Conservation (phyloP, 2,329 filamentous ascomycete species). For the Tolypocladium amazonense region DNA sequence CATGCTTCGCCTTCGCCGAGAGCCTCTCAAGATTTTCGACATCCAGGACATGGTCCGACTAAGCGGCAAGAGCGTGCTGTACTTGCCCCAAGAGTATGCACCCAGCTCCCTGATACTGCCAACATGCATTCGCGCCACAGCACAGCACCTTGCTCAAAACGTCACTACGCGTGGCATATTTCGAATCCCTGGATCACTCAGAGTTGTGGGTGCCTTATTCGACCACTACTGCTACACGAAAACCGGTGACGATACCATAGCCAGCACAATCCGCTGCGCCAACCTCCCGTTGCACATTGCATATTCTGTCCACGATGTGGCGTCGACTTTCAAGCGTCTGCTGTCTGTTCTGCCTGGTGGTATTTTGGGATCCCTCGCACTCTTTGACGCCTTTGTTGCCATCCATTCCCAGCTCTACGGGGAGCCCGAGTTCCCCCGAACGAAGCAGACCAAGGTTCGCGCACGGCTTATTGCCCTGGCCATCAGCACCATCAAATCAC, state of each 20-base stretch:
- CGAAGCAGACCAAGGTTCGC: conserved; percentile 45
- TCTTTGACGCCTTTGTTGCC: conserved; percentile 53
- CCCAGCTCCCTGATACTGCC: conserved; percentile 48
- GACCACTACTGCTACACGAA: conserved; percentile 49
- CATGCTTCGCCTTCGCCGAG: conserved; percentile 31
- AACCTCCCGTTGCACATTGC: conserved; percentile 51
- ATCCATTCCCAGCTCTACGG: conserved; percentile 46
- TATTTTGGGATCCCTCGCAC: conserved; percentile 48
- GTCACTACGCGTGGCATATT: conserved; percentile 48
- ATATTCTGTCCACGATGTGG: conserved; percentile 52
- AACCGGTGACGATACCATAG: conserved; percentile 36
- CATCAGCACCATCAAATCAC: conserved; percentile 47
- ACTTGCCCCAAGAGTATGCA: conserved; percentile 48
- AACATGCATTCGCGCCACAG: conserved; percentile 55
- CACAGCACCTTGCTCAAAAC: conserved; percentile 52
- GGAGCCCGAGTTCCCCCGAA: conserved; percentile 39
- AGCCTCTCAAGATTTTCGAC: conserved; percentile 36
- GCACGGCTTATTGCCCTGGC: conserved; percentile 56
- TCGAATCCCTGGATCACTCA: conserved; percentile 48
- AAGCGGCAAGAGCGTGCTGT: conserved; percentile 51
- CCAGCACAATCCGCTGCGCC: conserved; percentile 47
- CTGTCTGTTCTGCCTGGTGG: conserved; percentile 53
- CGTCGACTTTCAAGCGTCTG: conserved; percentile 57
- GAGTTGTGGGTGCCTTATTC: conserved; percentile 46
- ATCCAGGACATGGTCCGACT: conserved; percentile 50